Base-by-base conservation (phyloP, 352 stramenopile genomes). In the Pythium monospermum region DNA sequence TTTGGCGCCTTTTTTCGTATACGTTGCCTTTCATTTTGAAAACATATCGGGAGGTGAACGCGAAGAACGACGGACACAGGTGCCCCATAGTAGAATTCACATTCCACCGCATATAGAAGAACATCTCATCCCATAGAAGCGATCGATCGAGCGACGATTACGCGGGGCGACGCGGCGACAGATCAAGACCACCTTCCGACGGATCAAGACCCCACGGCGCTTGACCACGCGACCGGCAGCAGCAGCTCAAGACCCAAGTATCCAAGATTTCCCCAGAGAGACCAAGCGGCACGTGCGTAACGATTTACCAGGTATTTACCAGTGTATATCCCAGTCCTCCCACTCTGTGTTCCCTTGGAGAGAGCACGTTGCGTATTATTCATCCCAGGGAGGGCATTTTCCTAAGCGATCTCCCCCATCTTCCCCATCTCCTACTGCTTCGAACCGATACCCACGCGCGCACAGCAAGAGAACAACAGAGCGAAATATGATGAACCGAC, bases 1-100 rank as follows among this genome's bases (percentile, higher is more conserved):
- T 43, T 59, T 59, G 36, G 52, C 42, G 42, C 42, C 43, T 44
- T 59, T 59, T 59, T 57, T 49, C 28, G 8, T 53, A 59, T 45
- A 53, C 43, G 52, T 59, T 59, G 52, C 52, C 42, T 47, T 59
- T 53, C 26, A 27, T 4, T 53, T 53, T 53, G 46, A 41, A 45
- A 36, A 30, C 26, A 41, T n/a, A 46, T 12, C 39, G 18, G 11
- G 30, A 13, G 44, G 11, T 36, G 3, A 33, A 28, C 15, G 30
- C 7, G 25, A 25, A 12, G 45, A 52, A 41, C 30, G 6, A 51
- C 13, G 36, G n/a, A 7, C 22, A 15, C 8, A 3, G 13, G 12
- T n/a, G 11, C n/a, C 31, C 16, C 39, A 58, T 18, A 38, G 19
- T 16, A 42, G 40, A 49, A 50, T 49, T 41, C n/a, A 13, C 49